Conservation (phyloP, 2,329 filamentous ascomycete species). For the Scedosporium boydii region DNA sequence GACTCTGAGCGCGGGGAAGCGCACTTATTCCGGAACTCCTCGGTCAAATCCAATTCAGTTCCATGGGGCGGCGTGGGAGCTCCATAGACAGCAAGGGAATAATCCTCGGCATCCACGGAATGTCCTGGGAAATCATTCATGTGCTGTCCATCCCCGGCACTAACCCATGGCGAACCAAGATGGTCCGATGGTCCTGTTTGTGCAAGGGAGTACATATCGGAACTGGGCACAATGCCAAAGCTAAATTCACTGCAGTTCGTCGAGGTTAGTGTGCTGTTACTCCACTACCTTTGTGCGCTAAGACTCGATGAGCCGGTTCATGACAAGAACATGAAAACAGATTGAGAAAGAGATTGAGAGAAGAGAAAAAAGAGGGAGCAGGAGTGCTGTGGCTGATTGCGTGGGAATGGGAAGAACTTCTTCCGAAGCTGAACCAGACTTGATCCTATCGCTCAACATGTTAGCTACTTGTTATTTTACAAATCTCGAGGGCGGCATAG, state of each 20-base stretch:
- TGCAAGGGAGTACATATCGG: constrained; percentile 48
- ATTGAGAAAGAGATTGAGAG: constrained; percentile 22
- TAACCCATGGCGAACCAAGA: constrained; percentile 46
- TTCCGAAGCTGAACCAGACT: constrained; percentile 42
- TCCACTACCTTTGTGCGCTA: constrained; percentile 26
- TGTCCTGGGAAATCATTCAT: constrained; percentile 44
- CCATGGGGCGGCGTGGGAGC: constrained; percentile 5
- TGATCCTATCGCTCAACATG: constrained; percentile 32
- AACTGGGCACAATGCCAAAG: constrained; percentile 39
- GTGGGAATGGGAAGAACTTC: constrained; percentile 16
- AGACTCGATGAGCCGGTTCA: not conserved
- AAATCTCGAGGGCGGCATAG: constrained; percentile 15
- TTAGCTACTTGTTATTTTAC: constrained; percentile 14
- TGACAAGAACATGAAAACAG: constrained; percentile 8
- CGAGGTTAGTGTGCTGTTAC: constrained; percentile 46
- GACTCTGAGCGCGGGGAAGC: constrained; percentile 15
- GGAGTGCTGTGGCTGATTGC: constrained; percentile 9
- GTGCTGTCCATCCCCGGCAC: constrained; percentile 49
- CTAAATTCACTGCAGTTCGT: constrained; percentile 41
- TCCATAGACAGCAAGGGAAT: constrained; percentile 6
- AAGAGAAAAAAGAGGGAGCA: constrained; percentile 19
- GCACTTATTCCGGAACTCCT: constrained; percentile 41
- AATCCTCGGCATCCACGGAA: constrained; percentile 17
- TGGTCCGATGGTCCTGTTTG: constrained; percentile 52
- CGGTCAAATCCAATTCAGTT: constrained; percentile 34